Percentiles rank a stretch among this genome's conserved stretches.
These are phyloP conservation scores for Typha latifolia DNA, from an alignment of 176 grass and related monocot genomes.

Conservation along the genomic window DNA sequence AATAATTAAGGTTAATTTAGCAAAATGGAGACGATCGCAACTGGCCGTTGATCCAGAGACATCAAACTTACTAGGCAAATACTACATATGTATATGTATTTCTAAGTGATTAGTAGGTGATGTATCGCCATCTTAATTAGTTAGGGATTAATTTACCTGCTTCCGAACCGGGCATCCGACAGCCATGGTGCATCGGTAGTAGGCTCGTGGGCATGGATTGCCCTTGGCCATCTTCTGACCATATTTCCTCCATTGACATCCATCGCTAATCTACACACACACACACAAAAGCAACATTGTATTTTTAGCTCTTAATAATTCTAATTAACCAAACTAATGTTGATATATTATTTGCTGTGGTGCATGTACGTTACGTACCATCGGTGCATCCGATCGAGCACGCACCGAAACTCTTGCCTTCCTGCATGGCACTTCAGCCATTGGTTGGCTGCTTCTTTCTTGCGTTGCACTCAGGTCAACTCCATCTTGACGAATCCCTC, in stretches of 20 bases:
- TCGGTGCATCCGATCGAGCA: constrained; percentile 14
- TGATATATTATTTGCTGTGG: not conserved
- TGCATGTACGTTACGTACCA: constrained; percentile 1
- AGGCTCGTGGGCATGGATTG: constrained; percentile 21
- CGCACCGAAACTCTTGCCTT: constrained; percentile 17
- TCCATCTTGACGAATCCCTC: not conserved
- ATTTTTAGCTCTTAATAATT: not conserved
- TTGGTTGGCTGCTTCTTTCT: not conserved
- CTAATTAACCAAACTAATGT: not conserved
- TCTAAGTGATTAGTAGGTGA: no score
- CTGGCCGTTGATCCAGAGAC: not conserved
- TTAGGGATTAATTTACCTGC: constrained; percentile 3
- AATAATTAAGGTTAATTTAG: not conserved
- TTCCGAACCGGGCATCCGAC: constrained; percentile 13
- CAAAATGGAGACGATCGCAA: not conserved
- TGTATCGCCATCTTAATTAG: no score
- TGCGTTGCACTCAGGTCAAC: not conserved
- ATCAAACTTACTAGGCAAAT: not conserved
- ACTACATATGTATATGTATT: no score
- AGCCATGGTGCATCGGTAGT: constrained; percentile 23
- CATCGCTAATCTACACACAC: constrained; percentile 10
- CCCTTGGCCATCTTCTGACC: constrained; percentile 26
- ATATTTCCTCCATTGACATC: constrained; percentile 26
- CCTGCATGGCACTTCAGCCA: not conserved
- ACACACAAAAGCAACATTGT: not conserved